Percentiles rank a stretch among this genome's conserved stretches.
phyloP scores from a whole-genome alignment of 2,329 filamentous ascomycete genomes.

The Paecilomyces fulvus region DNA sequence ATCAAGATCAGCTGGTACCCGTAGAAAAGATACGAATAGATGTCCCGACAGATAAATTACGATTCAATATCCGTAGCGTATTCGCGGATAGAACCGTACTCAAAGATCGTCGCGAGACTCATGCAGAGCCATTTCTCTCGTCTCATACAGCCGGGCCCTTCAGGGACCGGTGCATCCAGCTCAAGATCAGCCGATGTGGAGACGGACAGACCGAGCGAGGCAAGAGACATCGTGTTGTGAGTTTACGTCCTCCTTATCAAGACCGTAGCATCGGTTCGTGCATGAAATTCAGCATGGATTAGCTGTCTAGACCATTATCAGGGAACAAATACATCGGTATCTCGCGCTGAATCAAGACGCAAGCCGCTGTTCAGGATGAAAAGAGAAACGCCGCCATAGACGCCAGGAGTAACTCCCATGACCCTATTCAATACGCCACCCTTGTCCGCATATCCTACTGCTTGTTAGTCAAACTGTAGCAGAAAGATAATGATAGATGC shows the following conservation, averaged over 20 bases:
- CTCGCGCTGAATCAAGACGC: not conserved
- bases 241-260: not conserved
- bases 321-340: not conserved
- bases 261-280: not conserved
- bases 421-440: constrained; percentile 42
- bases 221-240: constrained; percentile 33
- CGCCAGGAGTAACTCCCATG: constrained; percentile 1
- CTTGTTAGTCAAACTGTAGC: constrained; percentile 9
- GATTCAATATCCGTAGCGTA: constrained; percentile 26
- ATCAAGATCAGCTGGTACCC: not conserved
- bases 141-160: constrained; percentile 33
- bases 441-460: constrained; percentile 48
- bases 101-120: constrained; percentile 38
- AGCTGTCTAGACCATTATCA: not conserved
- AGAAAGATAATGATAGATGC: not conserved
- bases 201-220: constrained; percentile 42
- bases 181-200: constrained; percentile 29
- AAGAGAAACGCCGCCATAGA: constrained; percentile 6
- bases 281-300: not conserved
- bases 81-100: constrained; percentile 38
- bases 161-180: constrained; percentile 28
- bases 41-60: constrained; percentile 42
- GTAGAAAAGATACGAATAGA: not conserved
- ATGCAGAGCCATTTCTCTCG: constrained; percentile 29
- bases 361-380: not conserved